These are phyloP conservation scores for Talaromyces rugulosus DNA, from an alignment of 2,329 filamentous ascomycete species.

Conservation along the genomic window DNA sequence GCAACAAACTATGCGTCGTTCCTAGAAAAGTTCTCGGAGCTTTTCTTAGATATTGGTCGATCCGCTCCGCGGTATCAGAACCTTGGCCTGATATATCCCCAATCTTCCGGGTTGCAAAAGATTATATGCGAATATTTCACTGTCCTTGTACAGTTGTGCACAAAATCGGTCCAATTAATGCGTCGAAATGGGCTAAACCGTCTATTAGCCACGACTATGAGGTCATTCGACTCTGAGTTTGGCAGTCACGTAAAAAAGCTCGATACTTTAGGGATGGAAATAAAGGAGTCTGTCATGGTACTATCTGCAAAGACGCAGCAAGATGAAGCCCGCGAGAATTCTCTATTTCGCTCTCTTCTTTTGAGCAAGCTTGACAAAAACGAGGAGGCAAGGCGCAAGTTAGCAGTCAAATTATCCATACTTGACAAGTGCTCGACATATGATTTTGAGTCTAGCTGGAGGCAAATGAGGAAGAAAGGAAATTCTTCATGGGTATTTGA, in stretches of 20 bases:
- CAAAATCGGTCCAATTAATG: background rate
- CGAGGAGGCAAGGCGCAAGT: background rate
- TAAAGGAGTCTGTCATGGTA: background rate
- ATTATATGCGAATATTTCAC: constrained; percentile 1
- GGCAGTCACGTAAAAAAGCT: background rate
- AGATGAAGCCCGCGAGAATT: constrained; percentile 3
- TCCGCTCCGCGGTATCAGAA: constrained; percentile 1
- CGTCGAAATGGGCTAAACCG: background rate
- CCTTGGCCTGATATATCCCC: constrained; percentile 1
- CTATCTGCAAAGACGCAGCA: background rate
- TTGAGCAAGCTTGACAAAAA: background rate
- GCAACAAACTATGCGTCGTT: background rate
- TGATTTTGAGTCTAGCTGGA: background rate
- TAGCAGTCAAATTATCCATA: background rate
- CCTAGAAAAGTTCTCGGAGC: background rate
- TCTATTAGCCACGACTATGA: background rate
- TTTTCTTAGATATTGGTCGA: constrained; percentile 1
- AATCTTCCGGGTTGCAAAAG: background rate
- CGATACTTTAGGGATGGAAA: background rate
- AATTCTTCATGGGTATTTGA: background rate
- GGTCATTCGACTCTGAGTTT: background rate
- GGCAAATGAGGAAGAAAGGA: background rate
- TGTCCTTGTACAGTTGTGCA: background rate
- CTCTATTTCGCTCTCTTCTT: background rate
- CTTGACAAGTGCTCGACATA: background rate